Evolutionary conservation across 2,329 filamentous ascomycete species (phyloP), one percentile per base, ranked within the genome.

Genomic region (Lecanoromycetidae sp.): DNA sequence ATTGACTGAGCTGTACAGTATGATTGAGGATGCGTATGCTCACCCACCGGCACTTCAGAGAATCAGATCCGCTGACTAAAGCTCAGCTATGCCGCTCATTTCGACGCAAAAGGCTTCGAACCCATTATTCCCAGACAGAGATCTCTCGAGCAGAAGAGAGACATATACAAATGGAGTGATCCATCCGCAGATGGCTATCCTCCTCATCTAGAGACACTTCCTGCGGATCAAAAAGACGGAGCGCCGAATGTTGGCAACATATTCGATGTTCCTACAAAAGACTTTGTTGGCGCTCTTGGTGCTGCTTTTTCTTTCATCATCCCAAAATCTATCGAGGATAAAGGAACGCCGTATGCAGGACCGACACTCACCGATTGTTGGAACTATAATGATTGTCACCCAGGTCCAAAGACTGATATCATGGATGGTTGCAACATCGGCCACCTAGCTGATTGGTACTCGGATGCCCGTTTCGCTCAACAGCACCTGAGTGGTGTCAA

Each of bases 401-500:
- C 58, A 33, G 63, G 62, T 46, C 57, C 60, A 5, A 63, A 61
- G 6, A 63, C 59, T 8, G 64, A 65, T 25, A 63, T 66, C 42
- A 54, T 56, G 29, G 50, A 53, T 1, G 63, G 63, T 15, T 52
- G 57, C 8, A 55, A 55, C 15, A 45, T 55, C 35, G 53, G 59
- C 13, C 55, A 59, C 37, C 51, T 54, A 17, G 17, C 60, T 8
- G 65, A 70, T 49, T 71, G 67, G 67, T 70, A 58, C 53, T 60
- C 60, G 13, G 68, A 71, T 48, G 59, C 63, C 3, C 59, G 66
- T 15, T 71, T 71, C 38, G 68, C 67, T 2, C 63, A 71, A 34
- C 68, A 71, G 56, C 62, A 62, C 9, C 64, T 71, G 41, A 69
- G 63, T 0, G 68, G 68, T 3, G 61, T 61, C 29, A 70, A 71